phyloP scores from a whole-genome alignment of 352 stramenopile genomes.

The Paralagenidium karlingii region DNA sequence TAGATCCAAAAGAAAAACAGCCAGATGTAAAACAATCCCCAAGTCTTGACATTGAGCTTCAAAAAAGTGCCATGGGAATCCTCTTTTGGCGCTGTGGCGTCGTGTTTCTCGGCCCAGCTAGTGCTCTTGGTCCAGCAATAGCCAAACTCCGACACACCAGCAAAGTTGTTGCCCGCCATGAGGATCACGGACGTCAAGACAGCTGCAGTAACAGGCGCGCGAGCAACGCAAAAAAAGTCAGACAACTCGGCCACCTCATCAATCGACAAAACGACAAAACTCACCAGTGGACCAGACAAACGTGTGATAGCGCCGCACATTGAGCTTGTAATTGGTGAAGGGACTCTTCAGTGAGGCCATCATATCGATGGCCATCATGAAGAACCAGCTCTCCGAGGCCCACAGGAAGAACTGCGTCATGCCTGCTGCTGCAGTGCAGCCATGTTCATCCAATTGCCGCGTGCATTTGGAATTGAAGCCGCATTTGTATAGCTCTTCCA shows the following conservation, averaged over 20 bases:
- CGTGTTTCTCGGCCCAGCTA: slow-evolving; percentile 6
- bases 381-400: slow-evolving; percentile 82
- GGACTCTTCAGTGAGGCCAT: slow-evolving; percentile 73
- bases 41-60: slow-evolving; percentile 17
- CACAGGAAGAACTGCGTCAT: slow-evolving; percentile 83
- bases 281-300: slow-evolving; percentile 76
- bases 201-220: slow-evolving; percentile 16
- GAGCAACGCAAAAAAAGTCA: neutral
- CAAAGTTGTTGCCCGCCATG: slow-evolving; percentile 55
- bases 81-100: neutral
- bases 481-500: slow-evolving; percentile 78
- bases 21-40: slow-evolving; percentile 81
- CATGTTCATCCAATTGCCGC: slow-evolving; percentile 7
- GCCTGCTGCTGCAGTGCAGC: slow-evolving; percentile 49
- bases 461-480: slow-evolving; percentile 1
- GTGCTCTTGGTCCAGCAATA: slow-evolving; percentile 79
- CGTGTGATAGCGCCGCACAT: slow-evolving; percentile 68
- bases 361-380: slow-evolving; percentile 84
- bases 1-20: slow-evolving; percentile 80
- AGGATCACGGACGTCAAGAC: slow-evolving; percentile 56
- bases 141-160: slow-evolving; percentile 68
- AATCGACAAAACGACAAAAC: neutral
- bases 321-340: slow-evolving; percentile 82
- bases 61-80: neutral
- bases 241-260: neutral